Evolutionary conservation across 164 flowering plant genomes (phyloP).

Genomic region (Sedum album): DNA sequence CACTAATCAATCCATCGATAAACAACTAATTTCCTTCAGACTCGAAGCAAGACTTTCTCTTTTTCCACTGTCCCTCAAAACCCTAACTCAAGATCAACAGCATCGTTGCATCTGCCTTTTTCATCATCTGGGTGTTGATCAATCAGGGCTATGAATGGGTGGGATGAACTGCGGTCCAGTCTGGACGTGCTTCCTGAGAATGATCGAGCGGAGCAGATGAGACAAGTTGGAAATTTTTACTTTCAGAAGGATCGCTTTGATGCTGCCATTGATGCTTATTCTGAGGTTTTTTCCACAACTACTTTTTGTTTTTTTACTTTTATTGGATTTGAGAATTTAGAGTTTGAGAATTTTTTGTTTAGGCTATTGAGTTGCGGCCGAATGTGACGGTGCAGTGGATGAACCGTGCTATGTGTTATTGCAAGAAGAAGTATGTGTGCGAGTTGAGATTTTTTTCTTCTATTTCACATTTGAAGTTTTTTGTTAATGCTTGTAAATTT

Average conservation of each 20-base stretch:
- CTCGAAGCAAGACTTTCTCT: too few relatives aligned
- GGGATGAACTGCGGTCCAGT: slow-evolving; percentile 19
- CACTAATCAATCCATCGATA: too few relatives aligned
- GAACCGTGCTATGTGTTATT: slow-evolving; percentile 86
- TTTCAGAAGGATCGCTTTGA: slow-evolving; percentile 53
- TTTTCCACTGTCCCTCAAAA: too few relatives aligned
- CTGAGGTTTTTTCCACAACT: slow-evolving; percentile 39
- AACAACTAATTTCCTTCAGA: too few relatives aligned
- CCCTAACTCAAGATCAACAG: too few relatives aligned
- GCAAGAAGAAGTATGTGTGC: slow-evolving; percentile 55
- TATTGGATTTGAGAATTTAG: background rate
- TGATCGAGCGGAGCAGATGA: slow-evolving; percentile 62
- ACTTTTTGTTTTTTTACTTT: background rate
- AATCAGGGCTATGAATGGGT: background rate
- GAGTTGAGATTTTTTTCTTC: background rate
- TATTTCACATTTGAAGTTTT: background rate
- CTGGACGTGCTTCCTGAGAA: slow-evolving; percentile 13
- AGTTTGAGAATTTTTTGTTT: background rate
- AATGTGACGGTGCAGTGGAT: slow-evolving; percentile 77
- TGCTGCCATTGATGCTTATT: slow-evolving; percentile 94
- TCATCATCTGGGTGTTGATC: too few relatives aligned
- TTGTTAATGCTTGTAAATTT: background rate
- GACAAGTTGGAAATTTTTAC: slow-evolving; percentile 49
- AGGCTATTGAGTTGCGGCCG: slow-evolving; percentile 92
- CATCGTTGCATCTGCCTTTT: too few relatives aligned